Conservation (phyloP, 2,329 filamentous ascomycete species). For the Hypocreales sp. region DNA sequence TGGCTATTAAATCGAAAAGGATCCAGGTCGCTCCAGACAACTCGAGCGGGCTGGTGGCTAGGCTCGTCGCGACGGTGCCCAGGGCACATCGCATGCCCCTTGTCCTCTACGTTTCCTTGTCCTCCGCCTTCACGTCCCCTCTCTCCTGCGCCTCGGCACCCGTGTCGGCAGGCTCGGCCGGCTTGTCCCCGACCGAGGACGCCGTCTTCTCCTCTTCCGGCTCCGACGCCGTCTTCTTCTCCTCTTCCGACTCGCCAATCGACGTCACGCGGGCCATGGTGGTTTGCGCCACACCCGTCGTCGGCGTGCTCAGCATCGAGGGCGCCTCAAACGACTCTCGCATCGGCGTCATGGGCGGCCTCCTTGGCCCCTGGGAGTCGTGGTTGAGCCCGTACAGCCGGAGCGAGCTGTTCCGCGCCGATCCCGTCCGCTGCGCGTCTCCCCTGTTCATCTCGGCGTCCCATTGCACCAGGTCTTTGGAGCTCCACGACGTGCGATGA, state of each 20-base stretch:
- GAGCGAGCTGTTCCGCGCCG: constrained; percentile 16
- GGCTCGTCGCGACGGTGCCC: too few relatives aligned
- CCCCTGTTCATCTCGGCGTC: constrained; percentile 19
- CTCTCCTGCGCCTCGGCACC: too few relatives aligned
- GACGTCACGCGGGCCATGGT: not conserved
- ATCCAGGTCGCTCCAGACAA: too few relatives aligned
- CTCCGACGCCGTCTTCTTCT: not conserved
- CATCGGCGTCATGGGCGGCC: constrained; percentile 15
- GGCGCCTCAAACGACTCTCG: constrained; percentile 9
- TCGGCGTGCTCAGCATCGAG: not conserved
- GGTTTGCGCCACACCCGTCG: not conserved
- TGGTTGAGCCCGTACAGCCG: constrained; percentile 11
- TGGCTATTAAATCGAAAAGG: too few relatives aligned
- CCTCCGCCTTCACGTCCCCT: too few relatives aligned
- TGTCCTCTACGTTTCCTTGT: too few relatives aligned
- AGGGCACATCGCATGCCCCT: too few relatives aligned
- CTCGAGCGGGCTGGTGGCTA: too few relatives aligned
- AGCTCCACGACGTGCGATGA: constrained; percentile 35
- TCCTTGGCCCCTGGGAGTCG: constrained; percentile 5
- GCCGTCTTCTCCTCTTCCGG: not conserved
- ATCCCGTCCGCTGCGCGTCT: constrained; percentile 10
- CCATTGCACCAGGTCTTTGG: constrained; percentile 31
- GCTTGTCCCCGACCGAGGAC: not conserved
- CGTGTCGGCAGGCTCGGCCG: not conserved
- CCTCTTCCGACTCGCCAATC: too few relatives aligned